A percentile compares a stretch with the other conserved stretches of the same genome.
Conservation (phyloP, 2,329 filamentous ascomycete genomes). For the Penicillium griseofulvum region DNA sequence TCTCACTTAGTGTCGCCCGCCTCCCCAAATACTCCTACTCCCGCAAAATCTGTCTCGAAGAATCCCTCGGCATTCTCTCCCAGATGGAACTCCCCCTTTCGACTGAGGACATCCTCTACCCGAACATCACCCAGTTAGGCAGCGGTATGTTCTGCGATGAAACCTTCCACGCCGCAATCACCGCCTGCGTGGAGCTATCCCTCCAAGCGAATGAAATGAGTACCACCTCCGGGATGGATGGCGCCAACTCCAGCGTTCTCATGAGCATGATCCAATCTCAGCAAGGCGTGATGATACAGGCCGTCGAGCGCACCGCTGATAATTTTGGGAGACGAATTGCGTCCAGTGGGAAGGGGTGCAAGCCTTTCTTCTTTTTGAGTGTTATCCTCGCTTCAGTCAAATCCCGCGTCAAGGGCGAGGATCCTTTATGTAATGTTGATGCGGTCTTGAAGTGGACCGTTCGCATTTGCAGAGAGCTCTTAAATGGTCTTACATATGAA, state of each 20-base stretch:
- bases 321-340: constrained; percentile 29
- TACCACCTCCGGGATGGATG: constrained; percentile 15
- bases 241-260: constrained; percentile 23
- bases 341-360: constrained; percentile 27
- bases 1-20: constrained; percentile 33
- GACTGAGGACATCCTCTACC: constrained; percentile 21
- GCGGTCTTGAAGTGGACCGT: constrained; percentile 21
- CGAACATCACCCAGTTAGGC: constrained; percentile 31
- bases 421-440: constrained; percentile 27
- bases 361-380: constrained; percentile 31
- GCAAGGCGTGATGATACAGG: constrained; percentile 29
- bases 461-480: constrained; percentile 22
- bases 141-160: constrained; percentile 39
- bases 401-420: constrained; percentile 32
- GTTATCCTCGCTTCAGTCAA: constrained; percentile 33
- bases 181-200: constrained; percentile 33
- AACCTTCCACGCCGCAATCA: constrained; percentile 33
- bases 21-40: constrained; percentile 39
- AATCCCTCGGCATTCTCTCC: constrained; percentile 35
- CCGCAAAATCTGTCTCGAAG: constrained; percentile 37
- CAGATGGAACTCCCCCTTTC: constrained; percentile 25
- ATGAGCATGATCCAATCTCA: constrained; percentile 34
- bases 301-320: constrained; percentile 29
- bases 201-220: constrained; percentile 30
- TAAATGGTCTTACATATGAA: constrained; percentile 24